Base-by-base conservation (phyloP, 768 basidiomycete genomes). In the Gloeostereum incarnatum region DNA sequence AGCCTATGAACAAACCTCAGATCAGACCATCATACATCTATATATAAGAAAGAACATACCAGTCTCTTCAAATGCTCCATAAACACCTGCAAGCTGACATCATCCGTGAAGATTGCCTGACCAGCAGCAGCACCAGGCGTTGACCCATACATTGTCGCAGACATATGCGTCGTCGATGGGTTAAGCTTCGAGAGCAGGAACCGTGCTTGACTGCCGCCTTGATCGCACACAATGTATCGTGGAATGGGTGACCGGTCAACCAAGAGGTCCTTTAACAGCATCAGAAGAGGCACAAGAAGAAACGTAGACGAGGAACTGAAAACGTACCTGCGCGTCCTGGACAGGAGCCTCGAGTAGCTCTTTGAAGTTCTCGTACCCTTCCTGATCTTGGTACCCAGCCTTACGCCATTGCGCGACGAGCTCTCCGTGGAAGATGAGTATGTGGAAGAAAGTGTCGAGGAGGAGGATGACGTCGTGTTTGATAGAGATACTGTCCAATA, bases 361-460 rank as follows among this genome's bases (percentile, higher is more conserved):
- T 52, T 92, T 93, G 64, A 99, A 87, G 62, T 99, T 98, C 61
- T 98, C 96, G 52, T 98, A 96, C 24, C 91, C 93, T 57, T 97
- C 93, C 62, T 97, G 94, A 1, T 99, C 93, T 53, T 98, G 96
- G 53, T 98, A 99, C 0, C 92, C 93, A 8, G 89, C 87, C 60
- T 98, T 98, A 36, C 94, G 77, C 96, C 96, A 99, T 57, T 92
- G 85, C 0, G 96, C 93, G 34, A 99, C 74, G 16, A 90, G 88
- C 58, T 94, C 90, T 16, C 96, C 96, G 55, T 99, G 96, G 83
- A 96, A 98, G 59, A 99, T 98, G 51, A 98, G 82, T 49, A 98
- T 96, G 56, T 99, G 94, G 90, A 99, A 98, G 75, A 94, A 99
- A 2, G 94, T 98, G 54, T 99, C 96, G 38, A 99, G 81, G 7